Conservation (phyloP, 768 basidiomycete species). For the Candolleomyces aberdarensis region DNA sequence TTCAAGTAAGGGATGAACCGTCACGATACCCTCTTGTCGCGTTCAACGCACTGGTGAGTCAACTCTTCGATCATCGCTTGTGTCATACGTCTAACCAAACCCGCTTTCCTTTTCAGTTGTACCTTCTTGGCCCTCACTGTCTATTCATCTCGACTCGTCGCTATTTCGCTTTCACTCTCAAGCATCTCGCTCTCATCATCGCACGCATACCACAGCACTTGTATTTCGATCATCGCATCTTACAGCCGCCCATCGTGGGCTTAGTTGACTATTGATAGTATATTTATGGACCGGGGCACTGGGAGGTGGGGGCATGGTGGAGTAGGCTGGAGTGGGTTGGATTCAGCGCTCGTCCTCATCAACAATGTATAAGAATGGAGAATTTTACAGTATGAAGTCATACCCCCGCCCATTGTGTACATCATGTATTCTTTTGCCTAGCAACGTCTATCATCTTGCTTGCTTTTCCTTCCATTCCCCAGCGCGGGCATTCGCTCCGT, state of each 20-base stretch:
- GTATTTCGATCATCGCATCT: conserved; percentile 2
- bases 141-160: conserved; percentile 11
- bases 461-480: conserved; percentile 16
- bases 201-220: not conserved
- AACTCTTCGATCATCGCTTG: not conserved
- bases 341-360: not conserved
- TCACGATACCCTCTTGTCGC: conserved; percentile 1
- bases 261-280: conserved; percentile 6
- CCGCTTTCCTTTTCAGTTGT: not conserved
- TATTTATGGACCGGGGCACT: conserved; percentile 13
- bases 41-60: not conserved
- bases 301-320: not conserved
- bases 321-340: not conserved
- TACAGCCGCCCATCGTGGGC: conserved; percentile 1
- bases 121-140: not conserved
- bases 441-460: conserved; percentile 25
- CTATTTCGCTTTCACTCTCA: conserved; percentile 13
- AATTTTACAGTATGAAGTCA: conserved; percentile 29
- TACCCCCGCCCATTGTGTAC: conserved; percentile 25
- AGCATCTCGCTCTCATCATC: conserved; percentile 3
- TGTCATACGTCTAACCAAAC: not conserved
- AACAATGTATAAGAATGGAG: conserved; percentile 24
- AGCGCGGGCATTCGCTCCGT: conserved; percentile 19
- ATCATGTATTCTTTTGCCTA: conserved; percentile 22
- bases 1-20: conserved; percentile 44